Base-by-base conservation (phyloP, 1,284 basidiomycete species). In the Entoloma clypeatum region DNA sequence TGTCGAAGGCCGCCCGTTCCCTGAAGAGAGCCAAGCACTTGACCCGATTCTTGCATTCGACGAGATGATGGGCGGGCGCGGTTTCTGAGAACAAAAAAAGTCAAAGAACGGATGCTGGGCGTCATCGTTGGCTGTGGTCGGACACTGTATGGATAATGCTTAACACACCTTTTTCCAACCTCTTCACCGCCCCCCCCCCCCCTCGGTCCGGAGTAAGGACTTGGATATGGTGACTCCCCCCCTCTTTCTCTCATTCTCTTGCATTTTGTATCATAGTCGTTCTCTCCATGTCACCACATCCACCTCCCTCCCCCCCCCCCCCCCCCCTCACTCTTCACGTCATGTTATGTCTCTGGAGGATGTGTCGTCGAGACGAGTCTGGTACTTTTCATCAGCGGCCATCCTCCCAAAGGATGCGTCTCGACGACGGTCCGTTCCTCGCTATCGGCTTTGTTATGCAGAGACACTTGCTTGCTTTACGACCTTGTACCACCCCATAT, bases 21-120 rank as follows among this genome's bases (percentile, higher is more conserved):
- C 42, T 17, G 45, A 52, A 16, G 47, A 50, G 23, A 44, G 50
- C 19, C 51, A 45, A 19, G 36, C 45, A 11, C 17, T 49, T 18
- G 40, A 55, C 29, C 48, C 44, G 16, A 21, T 62, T 28, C 37
- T 64, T 28, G 56, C 51, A 32, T 69, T 67, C 48, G 65, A 68
- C 49, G 64, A 68, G 43, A 61, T 67, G 60, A 63, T 68, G 61
- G 54, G 61, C 27, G 61, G 60, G 7, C 39, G 43, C 13, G 40
- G 38, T 22, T 46, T 47, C 41, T 46, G n/a, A n/a, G n/a, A n/a
- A n/a, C n/a, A n/a, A n/a, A n/a, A 43, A 46, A 48, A 41, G 39
- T 41, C 35, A n/a, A 36, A 47, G 33, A 28, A 5, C 37, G 28
- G 39, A 52, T 44, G 48, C 48, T 49, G 48, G 31, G 50, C 50